These are phyloP conservation scores for Takashimella tepidaria DNA, from an alignment of 1,284 basidiomycete genomes.

Conservation along the genomic window DNA sequence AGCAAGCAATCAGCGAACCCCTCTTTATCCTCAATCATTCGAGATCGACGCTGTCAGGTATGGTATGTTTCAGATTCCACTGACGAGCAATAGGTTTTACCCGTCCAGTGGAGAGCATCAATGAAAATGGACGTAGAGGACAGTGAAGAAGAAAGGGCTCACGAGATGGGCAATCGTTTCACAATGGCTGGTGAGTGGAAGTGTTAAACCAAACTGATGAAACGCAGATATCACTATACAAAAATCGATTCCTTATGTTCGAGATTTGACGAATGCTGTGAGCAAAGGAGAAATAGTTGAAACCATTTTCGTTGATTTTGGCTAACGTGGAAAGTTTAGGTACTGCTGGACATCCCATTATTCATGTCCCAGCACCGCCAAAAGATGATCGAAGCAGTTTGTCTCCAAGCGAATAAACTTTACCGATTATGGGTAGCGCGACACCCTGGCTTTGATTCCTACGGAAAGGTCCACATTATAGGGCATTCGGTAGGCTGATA, in stretches of 20 bases:
- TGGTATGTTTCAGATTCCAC: background rate
- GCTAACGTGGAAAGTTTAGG: slow-evolving; percentile 22
- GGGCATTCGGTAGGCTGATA: slow-evolving; percentile 43
- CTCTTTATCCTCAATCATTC: slow-evolving; percentile 49
- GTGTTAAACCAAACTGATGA: background rate
- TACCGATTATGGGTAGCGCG: slow-evolving; percentile 55
- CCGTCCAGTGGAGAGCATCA: slow-evolving; percentile 55
- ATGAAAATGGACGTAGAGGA: slow-evolving; percentile 49
- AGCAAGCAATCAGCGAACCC: slow-evolving; percentile 50
- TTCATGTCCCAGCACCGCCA: slow-evolving; percentile 52
- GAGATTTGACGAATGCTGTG: slow-evolving; percentile 51
- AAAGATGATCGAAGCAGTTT: slow-evolving; percentile 54
- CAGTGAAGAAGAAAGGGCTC: slow-evolving; percentile 47
- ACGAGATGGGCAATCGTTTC: slow-evolving; percentile 51
- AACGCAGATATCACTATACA: slow-evolving; percentile 50
- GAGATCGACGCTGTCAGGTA: slow-evolving; percentile 48
- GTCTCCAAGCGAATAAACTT: slow-evolving; percentile 47
- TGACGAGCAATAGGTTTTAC: slow-evolving; percentile 47
- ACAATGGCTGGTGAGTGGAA: slow-evolving; percentile 46
- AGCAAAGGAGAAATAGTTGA: too few relatives aligned
- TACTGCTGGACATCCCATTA: slow-evolving; percentile 51
- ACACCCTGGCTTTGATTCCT: slow-evolving; percentile 51
- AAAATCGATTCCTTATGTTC: slow-evolving; percentile 51
- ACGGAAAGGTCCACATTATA: slow-evolving; percentile 50
- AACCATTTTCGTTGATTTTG: slow-evolving; percentile 11